These are phyloP conservation scores for Trapa bicornis DNA, from an alignment of 345 rosid genomes.

Conservation along the genomic window DNA sequence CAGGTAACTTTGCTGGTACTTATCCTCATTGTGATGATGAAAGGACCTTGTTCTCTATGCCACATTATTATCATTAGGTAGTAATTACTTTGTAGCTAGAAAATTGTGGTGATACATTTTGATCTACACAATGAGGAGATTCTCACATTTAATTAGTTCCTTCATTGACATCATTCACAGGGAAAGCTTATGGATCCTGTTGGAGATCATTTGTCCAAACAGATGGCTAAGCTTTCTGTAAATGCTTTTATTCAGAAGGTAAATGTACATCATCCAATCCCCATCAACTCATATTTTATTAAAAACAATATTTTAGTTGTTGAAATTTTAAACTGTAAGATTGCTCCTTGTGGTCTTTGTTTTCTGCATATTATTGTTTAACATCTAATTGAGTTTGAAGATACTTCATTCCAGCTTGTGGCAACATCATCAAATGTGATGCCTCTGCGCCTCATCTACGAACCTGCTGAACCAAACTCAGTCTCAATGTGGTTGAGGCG, in stretches of 20 bases:
- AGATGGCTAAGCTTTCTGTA: slow-evolving; percentile 36
- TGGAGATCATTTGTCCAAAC: slow-evolving; percentile 23
- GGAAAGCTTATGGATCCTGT: slow-evolving; percentile 28
- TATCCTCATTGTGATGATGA: neutral
- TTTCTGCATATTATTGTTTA: neutral
- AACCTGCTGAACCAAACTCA: slow-evolving; percentile 47
- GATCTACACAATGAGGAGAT: too few relatives aligned
- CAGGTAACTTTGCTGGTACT: slow-evolving; percentile 27
- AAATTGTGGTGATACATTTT: too few relatives aligned
- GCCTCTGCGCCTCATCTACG: slow-evolving; percentile 47
- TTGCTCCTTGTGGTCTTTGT: neutral
- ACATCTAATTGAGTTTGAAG: slow-evolving; percentile 6
- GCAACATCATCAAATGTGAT: slow-evolving; percentile 52
- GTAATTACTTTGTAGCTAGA: too few relatives aligned
- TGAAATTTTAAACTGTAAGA: neutral
- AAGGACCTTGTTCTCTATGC: neutral
- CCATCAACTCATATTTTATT: neutral
- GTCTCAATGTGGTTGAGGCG: slow-evolving; percentile 58
- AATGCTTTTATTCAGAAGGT: slow-evolving; percentile 64
- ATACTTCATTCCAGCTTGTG: slow-evolving; percentile 44
- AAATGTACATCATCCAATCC: slow-evolving; percentile 4
- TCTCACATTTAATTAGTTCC: neutral
- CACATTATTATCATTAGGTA: too few relatives aligned
- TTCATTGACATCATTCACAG: slow-evolving; percentile 15
- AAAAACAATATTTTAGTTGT: neutral